These are phyloP conservation scores for Trypanosoma lewisi DNA, from an alignment of 208 protist species.

Conservation along the genomic window DNA sequence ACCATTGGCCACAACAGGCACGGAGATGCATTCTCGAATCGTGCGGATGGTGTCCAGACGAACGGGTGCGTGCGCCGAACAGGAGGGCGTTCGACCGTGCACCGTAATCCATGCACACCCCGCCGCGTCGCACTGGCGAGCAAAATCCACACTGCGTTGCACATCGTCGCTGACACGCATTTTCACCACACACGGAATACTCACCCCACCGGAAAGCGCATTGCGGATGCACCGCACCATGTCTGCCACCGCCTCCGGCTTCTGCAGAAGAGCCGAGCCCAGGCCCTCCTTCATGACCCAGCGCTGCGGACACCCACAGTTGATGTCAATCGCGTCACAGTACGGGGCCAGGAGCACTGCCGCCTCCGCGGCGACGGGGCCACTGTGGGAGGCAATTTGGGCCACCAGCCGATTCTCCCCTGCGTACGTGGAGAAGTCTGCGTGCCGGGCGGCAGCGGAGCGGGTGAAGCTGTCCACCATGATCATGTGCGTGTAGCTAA, in stretches of 20 bases:
- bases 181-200: conserved; percentile 73
- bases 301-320: conserved; percentile 93
- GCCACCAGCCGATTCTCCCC: conserved; percentile 73
- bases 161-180: conserved; percentile 79
- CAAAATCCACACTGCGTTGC: conserved; percentile 78
- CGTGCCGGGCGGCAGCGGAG: conserved; percentile 65
- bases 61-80: conserved; percentile 50
- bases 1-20: conserved; percentile 88
- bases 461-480: conserved; percentile 78
- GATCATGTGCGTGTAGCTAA: conserved; percentile 93
- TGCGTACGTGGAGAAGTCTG: conserved; percentile 74
- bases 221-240: conserved; percentile 73
- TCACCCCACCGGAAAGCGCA: conserved; percentile 12
- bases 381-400: conserved; percentile 82
- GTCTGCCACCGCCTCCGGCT: conserved; percentile 76
- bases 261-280: conserved; percentile 64
- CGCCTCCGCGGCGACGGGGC: conserved; percentile 51
- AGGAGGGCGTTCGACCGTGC: conserved; percentile 75
- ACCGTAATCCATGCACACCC: conserved; percentile 84
- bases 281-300: conserved; percentile 86
- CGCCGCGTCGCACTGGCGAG: conserved; percentile 69
- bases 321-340: conserved; percentile 88
- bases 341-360: conserved; percentile 53
- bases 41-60: conserved; percentile 57
- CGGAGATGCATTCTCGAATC: conserved; percentile 50